These are phyloP conservation scores for Saraca asoca DNA, from an alignment of 331 rosid species.

Conservation along the genomic window DNA sequence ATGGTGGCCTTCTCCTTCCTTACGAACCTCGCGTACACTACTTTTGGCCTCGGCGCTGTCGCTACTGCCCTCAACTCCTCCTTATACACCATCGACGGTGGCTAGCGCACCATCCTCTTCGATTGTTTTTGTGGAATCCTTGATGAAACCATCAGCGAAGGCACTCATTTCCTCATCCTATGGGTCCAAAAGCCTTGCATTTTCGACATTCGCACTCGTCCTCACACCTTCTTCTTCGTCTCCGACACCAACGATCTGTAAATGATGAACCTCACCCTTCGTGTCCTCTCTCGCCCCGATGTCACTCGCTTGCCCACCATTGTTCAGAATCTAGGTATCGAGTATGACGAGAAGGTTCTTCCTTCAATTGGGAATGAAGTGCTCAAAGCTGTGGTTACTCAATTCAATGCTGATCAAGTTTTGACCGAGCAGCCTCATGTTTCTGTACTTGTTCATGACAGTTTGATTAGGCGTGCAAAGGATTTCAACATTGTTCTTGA, in stretches of 20 bases:
- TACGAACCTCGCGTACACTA: conserved; percentile 56
- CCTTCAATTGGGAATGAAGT: conserved; percentile 91
- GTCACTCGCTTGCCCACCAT: conserved; percentile 61
- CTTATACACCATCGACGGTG: conserved; percentile 90
- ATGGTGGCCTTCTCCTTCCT: conserved; percentile 66
- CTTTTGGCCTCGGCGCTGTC: conserved; percentile 67
- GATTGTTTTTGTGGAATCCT: conserved; percentile 84
- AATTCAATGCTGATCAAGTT: conserved; percentile 90
- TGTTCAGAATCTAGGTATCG: conserved; percentile 78
- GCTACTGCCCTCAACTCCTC: conserved; percentile 55
- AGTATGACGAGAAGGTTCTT: conserved; percentile 90
- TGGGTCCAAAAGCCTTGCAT: conserved; percentile 93
- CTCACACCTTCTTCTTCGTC: conserved; percentile 80
- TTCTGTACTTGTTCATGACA: conserved; percentile 79
- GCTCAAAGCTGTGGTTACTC: conserved; percentile 79
- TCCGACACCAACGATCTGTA: conserved; percentile 93
- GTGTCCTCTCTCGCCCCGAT: conserved; percentile 83
- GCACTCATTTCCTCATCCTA: conserved; percentile 82
- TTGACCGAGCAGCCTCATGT: conserved; percentile 78
- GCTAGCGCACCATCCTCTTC: conserved; percentile 84
- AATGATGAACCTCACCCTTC: conserved; percentile 81
- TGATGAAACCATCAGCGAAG: conserved; percentile 69
- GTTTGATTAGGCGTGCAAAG: conserved; percentile 61
- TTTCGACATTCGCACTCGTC: conserved; percentile 84
- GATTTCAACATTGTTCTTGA: conserved; percentile 82